Base-by-base conservation (phyloP, 2,329 filamentous ascomycete species). In the Herpomyces periplanetae region DNA sequence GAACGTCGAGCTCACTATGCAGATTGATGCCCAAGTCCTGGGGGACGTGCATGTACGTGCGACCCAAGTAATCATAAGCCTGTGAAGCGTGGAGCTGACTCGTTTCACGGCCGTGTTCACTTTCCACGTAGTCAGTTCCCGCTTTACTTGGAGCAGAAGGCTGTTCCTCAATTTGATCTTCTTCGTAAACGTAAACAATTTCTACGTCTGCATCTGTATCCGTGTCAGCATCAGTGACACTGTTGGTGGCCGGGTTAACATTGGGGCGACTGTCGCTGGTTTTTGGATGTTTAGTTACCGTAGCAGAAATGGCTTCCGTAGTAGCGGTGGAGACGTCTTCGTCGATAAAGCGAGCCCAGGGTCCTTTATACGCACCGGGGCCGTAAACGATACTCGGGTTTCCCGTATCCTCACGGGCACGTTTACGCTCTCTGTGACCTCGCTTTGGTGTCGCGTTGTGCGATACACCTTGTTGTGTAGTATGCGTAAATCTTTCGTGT, bases 21-120 rank as follows among this genome's bases (percentile, higher is more conserved):
- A 96, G 45, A 34, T 85, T 65, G 34, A 87, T 46, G 32, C 69
- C 66, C 39, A 87, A 43, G 35, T 87, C 73, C 36, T 69, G 71
- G 3, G 80, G 80, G 17, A 91, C 50, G 39, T 96, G 80, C 75
- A 96, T 88, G 36, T 87, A 96, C 13, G 75, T 85, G 27, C 80
- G 51, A 18, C 80, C 80, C 36, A 84, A 65, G 42, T 96, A 96
- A 37, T 96, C 80, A 44, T 59, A 62, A 39, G 80, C 47, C 33
- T 65, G 48, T 15, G 51, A 50, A 25, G 73, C 80, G 32, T 87
- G 64, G 40, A 91, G 96, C 17, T 58, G 60, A 16, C 62, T 71
- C 20, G 62, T 80, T 42, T 96, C 80, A 19, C 37, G 39, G 17
- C 36, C 38, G 1, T 35, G 36, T 20, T 39, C 37, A n/a, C 35